Conservation (phyloP, 2,329 filamentous ascomycete species). For the Phyllosticta citribraziliensis region DNA sequence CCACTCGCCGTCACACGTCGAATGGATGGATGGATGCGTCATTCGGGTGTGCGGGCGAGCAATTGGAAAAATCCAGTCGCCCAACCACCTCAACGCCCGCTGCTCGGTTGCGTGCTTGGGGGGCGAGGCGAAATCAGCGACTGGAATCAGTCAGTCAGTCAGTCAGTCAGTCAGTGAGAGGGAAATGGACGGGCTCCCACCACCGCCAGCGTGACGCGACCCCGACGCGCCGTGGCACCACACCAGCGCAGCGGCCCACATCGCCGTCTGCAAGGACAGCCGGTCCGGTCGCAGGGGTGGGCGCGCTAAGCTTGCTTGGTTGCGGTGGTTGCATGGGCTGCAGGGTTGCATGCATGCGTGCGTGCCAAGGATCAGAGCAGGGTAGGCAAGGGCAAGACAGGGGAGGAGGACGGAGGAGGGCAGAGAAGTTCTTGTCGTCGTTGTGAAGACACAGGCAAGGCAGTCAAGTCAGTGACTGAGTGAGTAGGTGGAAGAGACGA, state of each 20-base stretch:
- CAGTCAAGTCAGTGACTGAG: too few species aligned
- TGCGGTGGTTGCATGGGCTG: not conserved
- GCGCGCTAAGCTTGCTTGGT: not conserved
- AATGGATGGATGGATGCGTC: too few species aligned
- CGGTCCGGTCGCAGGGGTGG: not conserved
- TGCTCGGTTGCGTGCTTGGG: too few species aligned
- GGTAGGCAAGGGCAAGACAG: not conserved
- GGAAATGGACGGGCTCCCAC: too few species aligned
- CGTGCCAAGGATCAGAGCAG: not conserved
- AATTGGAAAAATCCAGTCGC: too few species aligned
- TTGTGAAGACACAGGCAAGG: too few species aligned
- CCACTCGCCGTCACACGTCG: too few species aligned
- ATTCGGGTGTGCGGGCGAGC: too few species aligned
- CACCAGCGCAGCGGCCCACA: not conserved
- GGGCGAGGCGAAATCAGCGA: too few species aligned
- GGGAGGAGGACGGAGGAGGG: not conserved
- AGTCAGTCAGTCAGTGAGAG: too few species aligned
- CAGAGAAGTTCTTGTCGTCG: not conserved
- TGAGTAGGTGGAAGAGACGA: not conserved
- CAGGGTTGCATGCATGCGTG: not conserved
- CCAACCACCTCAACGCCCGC: too few species aligned
- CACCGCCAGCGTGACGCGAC: not conserved
- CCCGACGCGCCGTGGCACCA: not conserved
- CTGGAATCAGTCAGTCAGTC: too few species aligned
- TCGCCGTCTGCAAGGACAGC: not conserved